A percentile compares a stretch with the other conserved stretches of the same genome.
phyloP scores from a whole-genome alignment of 2,329 filamentous ascomycete species.

The Botryotinia globosa region DNA sequence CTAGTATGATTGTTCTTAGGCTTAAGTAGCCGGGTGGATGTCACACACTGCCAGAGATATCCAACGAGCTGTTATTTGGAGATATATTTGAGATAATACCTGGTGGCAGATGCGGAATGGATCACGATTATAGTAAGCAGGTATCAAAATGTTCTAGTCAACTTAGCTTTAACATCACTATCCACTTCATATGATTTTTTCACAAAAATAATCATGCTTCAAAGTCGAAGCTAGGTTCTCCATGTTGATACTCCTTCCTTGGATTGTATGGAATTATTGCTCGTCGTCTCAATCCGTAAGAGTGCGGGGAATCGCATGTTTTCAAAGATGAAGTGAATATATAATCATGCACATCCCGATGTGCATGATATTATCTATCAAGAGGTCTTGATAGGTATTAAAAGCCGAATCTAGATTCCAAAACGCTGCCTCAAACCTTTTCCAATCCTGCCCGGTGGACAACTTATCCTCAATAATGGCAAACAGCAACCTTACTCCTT shows the following conservation, averaged over 20 bases:
- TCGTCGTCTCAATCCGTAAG: background rate
- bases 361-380: too few relatives aligned
- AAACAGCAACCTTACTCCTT: background rate
- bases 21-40: background rate
- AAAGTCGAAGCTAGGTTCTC: background rate
- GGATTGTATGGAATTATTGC: background rate
- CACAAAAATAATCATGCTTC: background rate
- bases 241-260: background rate
- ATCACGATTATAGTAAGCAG: background rate
- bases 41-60: background rate
- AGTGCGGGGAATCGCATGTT: background rate
- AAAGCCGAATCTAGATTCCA: too few relatives aligned
- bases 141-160: too few relatives aligned
- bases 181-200: background rate
- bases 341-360: background rate
- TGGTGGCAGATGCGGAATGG: background rate
- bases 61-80: too few relatives aligned
- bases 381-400: too few relatives aligned
- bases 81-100: background rate
- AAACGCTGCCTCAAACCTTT: accelerated
- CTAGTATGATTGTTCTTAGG: background rate
- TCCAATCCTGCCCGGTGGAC: accelerated
- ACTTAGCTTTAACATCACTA: too few relatives aligned
- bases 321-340: background rate
- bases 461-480: background rate